These are phyloP conservation scores for Hanseniaspora singularis DNA, from an alignment of 805 yeast genomes.

Conservation along the genomic window DNA sequence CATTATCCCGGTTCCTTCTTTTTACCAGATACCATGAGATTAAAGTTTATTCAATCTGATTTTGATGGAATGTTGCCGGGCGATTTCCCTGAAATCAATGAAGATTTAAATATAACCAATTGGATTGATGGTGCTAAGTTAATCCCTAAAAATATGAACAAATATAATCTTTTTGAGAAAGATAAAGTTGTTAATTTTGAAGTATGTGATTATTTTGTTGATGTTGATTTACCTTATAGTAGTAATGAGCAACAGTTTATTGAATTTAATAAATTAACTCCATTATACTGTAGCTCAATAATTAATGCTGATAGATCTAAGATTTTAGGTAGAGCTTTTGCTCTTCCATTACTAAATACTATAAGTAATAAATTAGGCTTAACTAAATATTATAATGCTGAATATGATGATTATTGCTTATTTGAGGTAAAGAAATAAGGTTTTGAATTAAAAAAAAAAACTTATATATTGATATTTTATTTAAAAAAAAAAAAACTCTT, in stretches of 20 bases:
- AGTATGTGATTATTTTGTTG: constrained; percentile 60
- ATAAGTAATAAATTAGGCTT: constrained; percentile 9
- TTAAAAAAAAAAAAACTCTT: not conserved
- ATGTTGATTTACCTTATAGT: constrained; percentile 42
- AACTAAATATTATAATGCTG: constrained; percentile 27
- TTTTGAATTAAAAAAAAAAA: not conserved
- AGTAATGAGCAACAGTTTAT: constrained; percentile 20
- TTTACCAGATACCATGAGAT: constrained; percentile 49
- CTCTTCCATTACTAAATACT: constrained; percentile 36
- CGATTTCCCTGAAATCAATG: constrained; percentile 48
- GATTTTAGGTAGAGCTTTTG: constrained; percentile 44
- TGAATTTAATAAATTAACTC: constrained; percentile 2
- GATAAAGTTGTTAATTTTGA: constrained; percentile 40
- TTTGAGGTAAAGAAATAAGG: constrained; percentile 23
- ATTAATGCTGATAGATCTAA: constrained; percentile 42
- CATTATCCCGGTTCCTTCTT: constrained; percentile 83
- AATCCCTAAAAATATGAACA: constrained; percentile 60
- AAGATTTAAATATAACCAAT: constrained; percentile 15
- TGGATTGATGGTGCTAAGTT: constrained; percentile 32
- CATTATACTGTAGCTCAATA: constrained; percentile 37
- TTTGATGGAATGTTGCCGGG: constrained; percentile 85
- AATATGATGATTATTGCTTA: constrained; percentile 43
- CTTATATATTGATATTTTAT: not conserved
- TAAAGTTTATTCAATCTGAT: constrained; percentile 60
- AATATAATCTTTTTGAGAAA: constrained; percentile 52